These are phyloP conservation scores for Solanum hybrid DNA, from an alignment of 305 asterid species.

Conservation along the genomic window DNA sequence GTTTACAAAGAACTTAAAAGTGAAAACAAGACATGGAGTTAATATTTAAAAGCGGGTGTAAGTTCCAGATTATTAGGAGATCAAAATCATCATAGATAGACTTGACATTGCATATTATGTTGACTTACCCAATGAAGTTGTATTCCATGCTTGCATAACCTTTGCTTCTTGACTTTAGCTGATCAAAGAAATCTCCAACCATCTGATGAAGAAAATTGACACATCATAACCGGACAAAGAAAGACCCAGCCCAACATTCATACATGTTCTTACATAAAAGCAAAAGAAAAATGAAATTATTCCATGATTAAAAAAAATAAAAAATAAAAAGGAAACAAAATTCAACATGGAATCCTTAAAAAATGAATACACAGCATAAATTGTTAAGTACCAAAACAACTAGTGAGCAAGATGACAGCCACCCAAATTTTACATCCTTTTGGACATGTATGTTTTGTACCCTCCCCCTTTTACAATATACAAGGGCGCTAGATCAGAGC, in stretches of 20 bases:
- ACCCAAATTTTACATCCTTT: neutral
- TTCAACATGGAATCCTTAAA: neutral
- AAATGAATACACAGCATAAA: neutral
- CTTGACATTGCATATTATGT: neutral
- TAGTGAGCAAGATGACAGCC: neutral
- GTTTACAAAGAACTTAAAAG: neutral
- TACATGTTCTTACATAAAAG: neutral
- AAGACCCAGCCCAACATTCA: neutral
- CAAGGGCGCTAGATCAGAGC: neutral
- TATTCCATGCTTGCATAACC: constrained; percentile 99
- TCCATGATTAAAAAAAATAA: neutral
- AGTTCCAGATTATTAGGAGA: neutral
- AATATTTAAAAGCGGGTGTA: neutral
- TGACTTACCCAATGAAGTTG: constrained; percentile 65
- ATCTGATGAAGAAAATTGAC: constrained; percentile 37
- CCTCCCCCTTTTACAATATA: neutral
- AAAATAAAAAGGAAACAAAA: neutral
- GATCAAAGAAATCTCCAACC: constrained; percentile 99
- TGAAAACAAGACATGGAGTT: neutral
- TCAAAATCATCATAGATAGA: neutral
- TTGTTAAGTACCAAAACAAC: neutral
- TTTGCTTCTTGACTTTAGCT: constrained; percentile 94
- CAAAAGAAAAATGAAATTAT: neutral
- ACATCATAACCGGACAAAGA: neutral
- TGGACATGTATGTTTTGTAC: neutral